phyloP scores from a whole-genome alignment of 2,329 filamentous ascomycete species.

The Talaromyces sp. region DNA sequence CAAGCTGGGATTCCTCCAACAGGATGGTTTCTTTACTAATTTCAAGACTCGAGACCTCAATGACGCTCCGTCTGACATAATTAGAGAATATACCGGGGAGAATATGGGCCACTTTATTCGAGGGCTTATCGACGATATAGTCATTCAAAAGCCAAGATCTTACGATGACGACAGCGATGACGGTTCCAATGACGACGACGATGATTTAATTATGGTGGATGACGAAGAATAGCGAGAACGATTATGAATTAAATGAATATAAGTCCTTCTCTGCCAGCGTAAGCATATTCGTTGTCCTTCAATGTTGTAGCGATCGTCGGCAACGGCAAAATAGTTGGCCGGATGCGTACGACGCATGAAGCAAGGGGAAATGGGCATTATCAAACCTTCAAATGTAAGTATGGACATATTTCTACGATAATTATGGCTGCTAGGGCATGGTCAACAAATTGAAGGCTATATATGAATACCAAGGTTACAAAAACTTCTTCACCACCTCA shows the following conservation, averaged over 20 bases:
- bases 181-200: not conserved
- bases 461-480: slow-evolving; percentile 1
- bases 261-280: too few relatives aligned
- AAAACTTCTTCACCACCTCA: slow-evolving; percentile 21
- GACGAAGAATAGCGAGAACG: not conserved
- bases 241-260: not conserved
- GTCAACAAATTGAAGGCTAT: not conserved
- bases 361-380: too few relatives aligned
- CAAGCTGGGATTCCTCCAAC: not conserved
- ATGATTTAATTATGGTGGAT: not conserved
- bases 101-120: not conserved
- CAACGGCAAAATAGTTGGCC: too few relatives aligned
- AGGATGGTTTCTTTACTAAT: not conserved
- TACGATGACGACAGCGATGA: not conserved
- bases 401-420: too few relatives aligned
- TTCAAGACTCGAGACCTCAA: not conserved
- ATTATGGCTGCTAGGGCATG: too few relatives aligned
- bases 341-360: too few relatives aligned
- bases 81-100: not conserved
- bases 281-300: too few relatives aligned
- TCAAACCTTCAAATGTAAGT: too few relatives aligned
- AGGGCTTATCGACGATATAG: not conserved
- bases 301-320: too few relatives aligned
- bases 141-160: not conserved
- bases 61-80: not conserved